A percentile compares a stretch with the other conserved stretches of the same genome.
Conservation (phyloP, 164 flowering plant genomes). For the Euptelea pleiosperma region DNA sequence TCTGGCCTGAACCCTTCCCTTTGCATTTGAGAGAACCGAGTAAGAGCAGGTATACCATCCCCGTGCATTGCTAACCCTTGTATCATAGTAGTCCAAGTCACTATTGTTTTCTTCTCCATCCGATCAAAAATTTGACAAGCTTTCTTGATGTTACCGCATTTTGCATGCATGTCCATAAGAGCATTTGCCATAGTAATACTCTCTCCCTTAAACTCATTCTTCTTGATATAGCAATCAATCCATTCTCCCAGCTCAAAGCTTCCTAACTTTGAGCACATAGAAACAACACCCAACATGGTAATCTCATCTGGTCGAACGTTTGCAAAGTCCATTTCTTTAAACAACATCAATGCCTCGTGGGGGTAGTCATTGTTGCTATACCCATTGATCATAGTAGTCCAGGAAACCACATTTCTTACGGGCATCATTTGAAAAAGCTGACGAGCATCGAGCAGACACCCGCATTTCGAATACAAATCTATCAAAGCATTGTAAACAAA, state of each 20-base stretch:
- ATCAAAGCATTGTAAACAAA: constrained; percentile 35
- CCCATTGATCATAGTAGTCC: constrained; percentile 40
- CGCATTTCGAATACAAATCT: constrained; percentile 35
- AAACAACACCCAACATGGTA: constrained; percentile 29
- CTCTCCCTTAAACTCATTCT: constrained; percentile 6
- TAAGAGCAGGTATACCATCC: constrained; percentile 28
- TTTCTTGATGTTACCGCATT: constrained; percentile 36
- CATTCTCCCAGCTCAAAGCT: constrained; percentile 24
- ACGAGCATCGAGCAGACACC: constrained; percentile 21
- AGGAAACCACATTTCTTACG: constrained; percentile 30
- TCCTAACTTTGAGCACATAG: constrained; percentile 35
- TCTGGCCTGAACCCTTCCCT: constrained; percentile 39
- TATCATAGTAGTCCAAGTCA: constrained; percentile 39
- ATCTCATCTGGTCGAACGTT: constrained; percentile 33
- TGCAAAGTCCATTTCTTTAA: constrained; percentile 30
- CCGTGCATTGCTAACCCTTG: constrained; percentile 43
- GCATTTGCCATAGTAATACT: constrained; percentile 26
- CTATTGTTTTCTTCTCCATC: constrained; percentile 26
- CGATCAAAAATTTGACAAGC: constrained; percentile 34
- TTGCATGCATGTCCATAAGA: constrained; percentile 43
- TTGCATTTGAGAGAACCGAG: constrained; percentile 39
- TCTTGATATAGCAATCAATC: constrained; percentile 24
- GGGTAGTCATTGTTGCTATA: constrained; percentile 18
- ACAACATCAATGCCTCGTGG: constrained; percentile 25
- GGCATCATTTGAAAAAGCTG: constrained; percentile 32